phyloP scores from a whole-genome alignment of 495 filamentous ascomycete species.

The Melanomma pulvis-pyrius region DNA sequence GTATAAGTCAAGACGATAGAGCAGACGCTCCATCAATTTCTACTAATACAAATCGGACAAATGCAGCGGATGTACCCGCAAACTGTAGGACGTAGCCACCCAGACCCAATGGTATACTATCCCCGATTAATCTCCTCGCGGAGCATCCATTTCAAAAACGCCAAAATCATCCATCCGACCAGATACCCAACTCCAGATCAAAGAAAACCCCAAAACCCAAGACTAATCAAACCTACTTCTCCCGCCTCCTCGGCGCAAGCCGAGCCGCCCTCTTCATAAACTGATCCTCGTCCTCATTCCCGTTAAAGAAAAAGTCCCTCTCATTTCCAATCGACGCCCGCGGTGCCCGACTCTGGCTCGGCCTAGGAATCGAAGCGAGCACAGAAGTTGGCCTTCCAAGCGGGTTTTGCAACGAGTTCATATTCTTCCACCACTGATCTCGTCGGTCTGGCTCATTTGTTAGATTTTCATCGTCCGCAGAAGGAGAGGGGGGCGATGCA shows the following conservation, averaged over 20 bases:
- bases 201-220: not conserved
- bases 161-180: not conserved
- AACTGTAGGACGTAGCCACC: slow-evolving; percentile 1
- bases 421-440: slow-evolving; percentile 25
- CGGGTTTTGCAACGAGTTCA: not conserved
- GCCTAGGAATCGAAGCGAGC: not conserved
- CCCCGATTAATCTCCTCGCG: not conserved
- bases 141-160: slow-evolving; percentile 2
- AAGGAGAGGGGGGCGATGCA: slow-evolving; percentile 1
- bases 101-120: not conserved
- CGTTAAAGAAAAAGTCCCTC: slow-evolving; percentile 29
- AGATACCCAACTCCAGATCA: not conserved
- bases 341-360: not conserved
- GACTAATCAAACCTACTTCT: not conserved
- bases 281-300: slow-evolving; percentile 23
- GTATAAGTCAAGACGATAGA: not conserved
- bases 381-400: not conserved
- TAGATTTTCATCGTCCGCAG: slow-evolving; percentile 11
- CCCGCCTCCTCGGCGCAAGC: not conserved
- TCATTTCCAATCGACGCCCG: not conserved
- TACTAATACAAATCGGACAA: too few species aligned
- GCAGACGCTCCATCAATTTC: not conserved
- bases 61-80: too few species aligned
- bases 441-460: slow-evolving; percentile 7
- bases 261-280: slow-evolving; percentile 20